Base-by-base conservation (phyloP, 1,284 basidiomycete genomes). In the Rhizopogon parksii region DNA sequence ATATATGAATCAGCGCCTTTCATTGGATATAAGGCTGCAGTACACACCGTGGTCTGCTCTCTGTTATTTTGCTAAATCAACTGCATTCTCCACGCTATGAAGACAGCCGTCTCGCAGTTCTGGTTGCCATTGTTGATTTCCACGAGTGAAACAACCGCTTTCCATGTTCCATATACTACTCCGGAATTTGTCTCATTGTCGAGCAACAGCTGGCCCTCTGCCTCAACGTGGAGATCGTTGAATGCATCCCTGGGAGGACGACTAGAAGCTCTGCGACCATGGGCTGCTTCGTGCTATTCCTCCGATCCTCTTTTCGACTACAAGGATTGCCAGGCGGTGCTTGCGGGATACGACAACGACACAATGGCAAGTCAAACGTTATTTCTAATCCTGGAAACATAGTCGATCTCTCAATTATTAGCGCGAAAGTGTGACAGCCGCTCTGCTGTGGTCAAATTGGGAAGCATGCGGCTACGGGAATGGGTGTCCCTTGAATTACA, bases 391-490 rank as follows among this genome's bases (percentile, higher is more conserved):
- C 21, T 14, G 7, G 19, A 9, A 30, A 8, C 27, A 1, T 27
- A 24, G 11, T 11, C 9, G 25, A 38, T 38, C 34, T 36, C 36
- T 30, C 15, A 36, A n/a, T 25, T 12, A 17, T 9, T 24, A 61
- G 62, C 56, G 60, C 17, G 54, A 55, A 54, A 51, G 42, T 3
- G 32, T 32, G 11, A 21, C 58, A 0, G 21, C 56, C 0, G 60
- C 60, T 2, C 54, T 64, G 7, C 40, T 61, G 19, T 62, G 57
- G 62, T 0, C 45, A 6, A 64, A 62, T 47, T 64, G 57, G 56
- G 60, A 64, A 35, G 27, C 50, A 2, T 62, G 60, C 32, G 43
- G 53, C 30, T 64, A 51, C 11, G 43, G 11, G 5, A 47, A 59
- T 14, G 60, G 54, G 1, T 62, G 60, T 14, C 40, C 50, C 11